Base-by-base conservation (phyloP, 1,139 yeast genomes). In the Suhomyces wounanorum region DNA sequence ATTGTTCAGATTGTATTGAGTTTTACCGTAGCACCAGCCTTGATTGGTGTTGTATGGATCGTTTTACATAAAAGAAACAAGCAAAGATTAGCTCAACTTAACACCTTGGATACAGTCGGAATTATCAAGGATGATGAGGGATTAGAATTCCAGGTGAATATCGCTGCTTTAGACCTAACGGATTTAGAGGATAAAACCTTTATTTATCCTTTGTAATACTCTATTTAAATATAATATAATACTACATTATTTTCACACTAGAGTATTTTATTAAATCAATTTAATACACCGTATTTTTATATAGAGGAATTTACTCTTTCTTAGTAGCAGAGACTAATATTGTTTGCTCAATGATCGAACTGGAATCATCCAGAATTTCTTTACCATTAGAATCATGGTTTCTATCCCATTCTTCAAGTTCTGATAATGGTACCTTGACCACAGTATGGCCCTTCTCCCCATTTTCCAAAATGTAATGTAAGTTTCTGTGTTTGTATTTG, bases 1-100 rank as follows among this genome's bases (percentile, higher is more conserved):
- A 69, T 75, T 45, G 79, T 79, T n/a, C 82, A 78, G 58, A 78
- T 80, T 45, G 79, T 79, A 5, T 59, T 78, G 23, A 72, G 80
- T 9, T 80, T 75, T 59, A 65, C 69, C 23, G 46, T 65, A 13
- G 77, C 81, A 1, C 81, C 83, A 3, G 49, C 65, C 2, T 40
- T 73, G 13, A 66, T 73, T 10, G 53, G 72, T 1, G 63, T 75
- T 4, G 75, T 76, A 33, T 69, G 76, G 67, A 68, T 49, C 47
- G 66, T 78, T 28, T 63, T 79, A 45, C 61, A 56, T 17, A 65
- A 56, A 50, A 69, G 82, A 61, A 78, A 78, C 53, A 61, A 49
- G 3, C 59, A 59, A 36, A 72, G 83, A 61, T 46, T 59, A 39
- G 51, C 35, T 5, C 28, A 47, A 3, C 25, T 53, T 13, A 52